These are phyloP conservation scores for Narthecium ossifragum DNA, from an alignment of 106 monocot genomes.

Conservation along the genomic window DNA sequence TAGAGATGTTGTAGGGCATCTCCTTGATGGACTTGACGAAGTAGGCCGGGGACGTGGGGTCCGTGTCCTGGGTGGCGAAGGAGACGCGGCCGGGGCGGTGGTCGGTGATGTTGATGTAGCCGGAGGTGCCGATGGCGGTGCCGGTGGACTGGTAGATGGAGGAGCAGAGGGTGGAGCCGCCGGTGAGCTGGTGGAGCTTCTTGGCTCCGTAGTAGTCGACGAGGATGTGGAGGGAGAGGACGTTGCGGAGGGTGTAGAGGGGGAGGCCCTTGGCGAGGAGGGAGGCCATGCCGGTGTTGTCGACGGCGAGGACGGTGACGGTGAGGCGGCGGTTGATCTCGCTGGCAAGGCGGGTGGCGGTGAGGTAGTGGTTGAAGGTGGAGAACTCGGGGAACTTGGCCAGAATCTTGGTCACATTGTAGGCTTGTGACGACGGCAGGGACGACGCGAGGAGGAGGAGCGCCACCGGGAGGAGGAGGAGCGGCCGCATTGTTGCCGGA, in stretches of 20 bases:
- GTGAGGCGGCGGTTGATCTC: slow-evolving; percentile 62
- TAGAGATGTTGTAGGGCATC: slow-evolving; percentile 51
- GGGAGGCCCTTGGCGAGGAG: slow-evolving; percentile 29
- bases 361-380: slow-evolving; percentile 69
- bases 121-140: slow-evolving; percentile 45
- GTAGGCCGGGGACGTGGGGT: slow-evolving; percentile 5
- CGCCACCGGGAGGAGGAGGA: neutral
- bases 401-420: slow-evolving; percentile 78
- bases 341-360: slow-evolving; percentile 39
- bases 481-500: neutral
- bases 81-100: slow-evolving; percentile 33
- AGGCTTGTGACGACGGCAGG: slow-evolving; percentile 12
- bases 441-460: neutral
- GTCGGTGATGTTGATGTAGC: slow-evolving; percentile 56
- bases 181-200: slow-evolving; percentile 53
- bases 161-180: slow-evolving; percentile 32
- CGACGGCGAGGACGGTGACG: slow-evolving; percentile 64
- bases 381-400: slow-evolving; percentile 56
- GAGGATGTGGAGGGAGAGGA: slow-evolving; percentile 50
- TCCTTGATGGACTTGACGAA: slow-evolving; percentile 54
- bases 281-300: slow-evolving; percentile 45
- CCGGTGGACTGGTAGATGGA: slow-evolving; percentile 64
- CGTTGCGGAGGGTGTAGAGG: slow-evolving; percentile 30
- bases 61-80: slow-evolving; percentile 32
- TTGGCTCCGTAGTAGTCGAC: slow-evolving; percentile 58